Evolutionary conservation across 2,329 filamentous ascomycete species (phyloP).

Genomic region (Cladophialophora immunda): DNA sequence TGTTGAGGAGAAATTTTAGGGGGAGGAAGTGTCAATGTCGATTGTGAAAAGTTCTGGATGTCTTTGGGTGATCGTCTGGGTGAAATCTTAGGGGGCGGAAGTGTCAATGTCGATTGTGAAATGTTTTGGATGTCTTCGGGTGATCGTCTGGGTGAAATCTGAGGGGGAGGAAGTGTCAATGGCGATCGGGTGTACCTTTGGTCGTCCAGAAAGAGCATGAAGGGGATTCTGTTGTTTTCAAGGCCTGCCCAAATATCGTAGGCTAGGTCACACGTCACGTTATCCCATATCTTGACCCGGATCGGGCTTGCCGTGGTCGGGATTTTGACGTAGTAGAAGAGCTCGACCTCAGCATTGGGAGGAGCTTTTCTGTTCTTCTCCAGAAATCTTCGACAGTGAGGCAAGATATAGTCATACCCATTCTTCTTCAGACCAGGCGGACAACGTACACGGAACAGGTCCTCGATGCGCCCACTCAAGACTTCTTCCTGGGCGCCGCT

Average conservation of each 20-base stretch:
- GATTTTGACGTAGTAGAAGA: background rate
- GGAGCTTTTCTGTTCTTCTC: background rate
- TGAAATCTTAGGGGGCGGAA: too few relatives aligned
- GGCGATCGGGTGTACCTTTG: background rate
- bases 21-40: too few relatives aligned
- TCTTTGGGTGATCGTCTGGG: too few relatives aligned
- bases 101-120: too few relatives aligned
- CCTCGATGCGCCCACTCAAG: background rate
- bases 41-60: too few relatives aligned
- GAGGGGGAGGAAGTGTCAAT: too few relatives aligned
- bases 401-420: background rate
- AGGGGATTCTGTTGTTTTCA: background rate
- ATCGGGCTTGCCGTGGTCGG: background rate
- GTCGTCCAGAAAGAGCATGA: conserved; percentile 2
- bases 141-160: too few relatives aligned
- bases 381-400: background rate
- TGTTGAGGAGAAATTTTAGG: too few relatives aligned
- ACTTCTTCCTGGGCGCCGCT: background rate
- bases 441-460: background rate
- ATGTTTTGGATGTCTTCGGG: too few relatives aligned
- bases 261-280: background rate
- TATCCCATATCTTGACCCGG: background rate
- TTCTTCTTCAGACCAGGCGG: background rate
- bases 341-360: background rate
- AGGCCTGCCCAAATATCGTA: background rate